Base-by-base conservation (phyloP, 2,329 filamentous ascomycete species). In the Colletotrichum costaricense region DNA sequence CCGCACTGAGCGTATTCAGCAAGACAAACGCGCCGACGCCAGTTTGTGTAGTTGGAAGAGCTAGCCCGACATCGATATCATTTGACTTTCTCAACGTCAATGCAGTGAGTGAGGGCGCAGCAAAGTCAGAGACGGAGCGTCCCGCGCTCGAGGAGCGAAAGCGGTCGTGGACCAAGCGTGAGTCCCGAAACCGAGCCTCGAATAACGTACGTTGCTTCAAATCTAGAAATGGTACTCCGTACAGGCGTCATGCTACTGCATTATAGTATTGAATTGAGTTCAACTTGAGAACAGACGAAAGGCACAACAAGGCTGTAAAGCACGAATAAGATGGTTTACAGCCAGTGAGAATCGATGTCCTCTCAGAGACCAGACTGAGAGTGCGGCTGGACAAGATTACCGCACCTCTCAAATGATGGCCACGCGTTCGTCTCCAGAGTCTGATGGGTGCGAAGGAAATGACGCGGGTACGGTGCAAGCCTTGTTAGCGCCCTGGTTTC, bases 21-120 rank as follows among this genome's bases (percentile, higher is more conserved):
- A 30, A n/a, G 11, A 28, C 26, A 26, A 62, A 38, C 14, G 26
- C 42, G 28, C 62, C 24, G 35, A 38, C 30, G 60, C 67, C 33
- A 55, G 22, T 70, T 55, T 33, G 46, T 55, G 54, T 58, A 42
- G 59, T 26, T 55, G 54, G 19, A 14, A 60, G 24, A 55, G 55
- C 30, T 56, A 49, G 33, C 16, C 67, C 22, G n/a, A 22, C 22
- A 69, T 42, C 28, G 56, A 60, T 16, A 49, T n/a, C 33, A 49
- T 65, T 73, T 33, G 26, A 33, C 67, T 71, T 42, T 69, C 35
- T 5, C 4, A n/a, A 4, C 28, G 55, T 70, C 56, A 65, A 62
- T 60, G 66, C 70, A 55, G 38, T 12, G n/a, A 33, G 24, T 67
- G 26, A 49, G 19, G 42, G 42, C 55, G 24, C 22, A 57, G 49